Evolutionary conservation across 139 green algal species (phyloP).

Genomic region (Desmodesmus armatus): DNA sequence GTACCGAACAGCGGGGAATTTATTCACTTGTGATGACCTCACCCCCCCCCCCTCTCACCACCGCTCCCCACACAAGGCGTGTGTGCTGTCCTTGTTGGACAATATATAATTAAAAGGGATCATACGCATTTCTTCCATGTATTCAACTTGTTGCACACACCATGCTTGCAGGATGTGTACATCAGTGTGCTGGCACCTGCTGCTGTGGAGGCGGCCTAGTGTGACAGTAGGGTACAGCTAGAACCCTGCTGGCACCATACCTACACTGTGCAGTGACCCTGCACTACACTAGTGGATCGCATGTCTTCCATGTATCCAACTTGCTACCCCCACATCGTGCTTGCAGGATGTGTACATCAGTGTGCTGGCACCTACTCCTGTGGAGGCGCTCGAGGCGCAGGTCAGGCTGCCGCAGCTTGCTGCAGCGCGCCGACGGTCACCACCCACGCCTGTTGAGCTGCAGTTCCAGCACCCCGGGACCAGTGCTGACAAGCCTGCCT

Average conservation of each 20-base stretch:
- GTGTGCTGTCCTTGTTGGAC: too few species aligned
- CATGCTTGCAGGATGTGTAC: constrained; percentile 10
- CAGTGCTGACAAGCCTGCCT: neutral
- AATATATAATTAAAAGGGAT: too few species aligned
- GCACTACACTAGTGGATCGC: neutral
- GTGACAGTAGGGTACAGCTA: neutral
- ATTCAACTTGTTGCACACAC: too few species aligned
- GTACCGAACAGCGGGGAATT: too few species aligned
- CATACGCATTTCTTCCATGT: neutral
- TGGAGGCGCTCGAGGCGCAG: constrained; percentile 8
- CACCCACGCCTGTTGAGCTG: neutral
- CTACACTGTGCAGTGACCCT: neutral
- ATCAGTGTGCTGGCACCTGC: neutral
- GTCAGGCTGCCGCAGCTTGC: neutral
- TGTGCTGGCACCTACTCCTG: neutral
- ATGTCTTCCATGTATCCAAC: too few species aligned
- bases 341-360: constrained; percentile 20
- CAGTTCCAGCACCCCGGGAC: too few species aligned
- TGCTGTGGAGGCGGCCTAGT: neutral
- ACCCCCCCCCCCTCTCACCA: too few species aligned
- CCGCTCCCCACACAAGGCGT: too few species aligned
- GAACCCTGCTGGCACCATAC: too few species aligned
- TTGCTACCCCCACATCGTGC: too few species aligned
- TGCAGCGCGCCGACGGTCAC: neutral
- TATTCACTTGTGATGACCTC: too few species aligned